A percentile compares a stretch with the other conserved stretches of the same genome.
These are phyloP conservation scores for Euphorbia corollata DNA, from an alignment of 441 rosid species.

Conservation along the genomic window DNA sequence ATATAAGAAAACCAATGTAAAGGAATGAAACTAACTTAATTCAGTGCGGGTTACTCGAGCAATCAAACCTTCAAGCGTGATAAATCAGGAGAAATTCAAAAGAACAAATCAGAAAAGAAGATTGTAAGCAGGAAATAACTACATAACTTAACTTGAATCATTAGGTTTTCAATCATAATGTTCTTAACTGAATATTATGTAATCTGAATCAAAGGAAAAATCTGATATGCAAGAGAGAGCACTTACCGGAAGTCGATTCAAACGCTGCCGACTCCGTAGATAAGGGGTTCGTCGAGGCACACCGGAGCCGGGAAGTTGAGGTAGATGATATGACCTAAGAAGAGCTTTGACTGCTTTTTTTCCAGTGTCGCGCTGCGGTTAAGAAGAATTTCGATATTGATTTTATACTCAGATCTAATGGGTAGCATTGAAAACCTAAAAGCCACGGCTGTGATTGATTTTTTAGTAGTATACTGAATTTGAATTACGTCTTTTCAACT, in stretches of 20 bases:
- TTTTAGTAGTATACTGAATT: too few relatives aligned
- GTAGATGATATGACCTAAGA: neutral
- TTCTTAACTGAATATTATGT: neutral
- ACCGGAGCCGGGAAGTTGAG: neutral
- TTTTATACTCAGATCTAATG: conserved; percentile 2
- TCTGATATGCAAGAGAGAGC: neutral
- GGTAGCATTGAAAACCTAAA: conserved; percentile 3
- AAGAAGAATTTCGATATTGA: neutral
- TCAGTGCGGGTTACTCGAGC: neutral
- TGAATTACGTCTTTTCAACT: too few relatives aligned
- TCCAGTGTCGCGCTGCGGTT: neutral
- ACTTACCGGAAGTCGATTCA: neutral
- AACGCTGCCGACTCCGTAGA: neutral
- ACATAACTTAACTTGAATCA: neutral
- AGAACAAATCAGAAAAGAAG: neutral
- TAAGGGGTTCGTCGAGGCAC: neutral
- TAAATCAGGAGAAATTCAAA: neutral
- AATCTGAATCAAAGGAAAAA: neutral
- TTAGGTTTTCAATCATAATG: neutral
- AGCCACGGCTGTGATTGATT: conserved; percentile 5
- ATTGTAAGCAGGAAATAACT: neutral
- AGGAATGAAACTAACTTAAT: neutral
- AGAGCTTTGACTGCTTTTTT: neutral
- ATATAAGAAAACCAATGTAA: neutral
- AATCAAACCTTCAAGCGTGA: neutral